phyloP scores from a whole-genome alignment of 345 rosid genomes.

The Hibiscus mutabilis region DNA sequence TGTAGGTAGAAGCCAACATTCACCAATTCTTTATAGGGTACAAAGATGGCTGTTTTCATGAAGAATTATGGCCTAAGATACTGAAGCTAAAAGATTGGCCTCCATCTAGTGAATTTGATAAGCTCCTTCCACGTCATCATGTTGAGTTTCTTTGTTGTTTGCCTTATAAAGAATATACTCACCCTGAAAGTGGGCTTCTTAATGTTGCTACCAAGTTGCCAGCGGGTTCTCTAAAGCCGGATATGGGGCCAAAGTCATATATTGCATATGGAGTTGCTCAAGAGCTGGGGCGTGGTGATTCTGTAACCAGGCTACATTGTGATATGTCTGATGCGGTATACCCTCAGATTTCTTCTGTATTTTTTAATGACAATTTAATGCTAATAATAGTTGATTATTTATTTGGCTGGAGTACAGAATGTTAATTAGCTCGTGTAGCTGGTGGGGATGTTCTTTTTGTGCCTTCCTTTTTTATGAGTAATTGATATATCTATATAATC shows the following conservation, averaged over 20 bases:
- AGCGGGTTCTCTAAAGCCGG: slow-evolving; percentile 30
- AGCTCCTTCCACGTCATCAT: slow-evolving; percentile 45
- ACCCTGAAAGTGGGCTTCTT: slow-evolving; percentile 34
- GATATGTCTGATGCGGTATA: slow-evolving; percentile 63
- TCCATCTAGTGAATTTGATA: slow-evolving; percentile 37
- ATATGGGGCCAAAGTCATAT: slow-evolving; percentile 59
- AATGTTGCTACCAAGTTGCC: slow-evolving; percentile 46
- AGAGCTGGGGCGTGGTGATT: slow-evolving; percentile 66
- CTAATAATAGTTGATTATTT: background rate
- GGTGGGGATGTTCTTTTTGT: background rate
- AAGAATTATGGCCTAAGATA: slow-evolving; percentile 36
- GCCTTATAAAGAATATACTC: slow-evolving; percentile 50
- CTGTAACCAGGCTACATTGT: slow-evolving; percentile 64
- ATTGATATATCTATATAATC: background rate
- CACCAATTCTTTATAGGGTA: slow-evolving; percentile 46
- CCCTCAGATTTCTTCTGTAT: background rate
- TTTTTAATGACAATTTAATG: background rate
- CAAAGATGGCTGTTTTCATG: slow-evolving; percentile 19
- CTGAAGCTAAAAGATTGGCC: slow-evolving; percentile 70
- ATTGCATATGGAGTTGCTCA: slow-evolving; percentile 46
- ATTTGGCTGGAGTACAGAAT: background rate
- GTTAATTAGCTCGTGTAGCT: background rate
- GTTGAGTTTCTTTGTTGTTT: too few species aligned
- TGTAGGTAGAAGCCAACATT: slow-evolving; percentile 47
- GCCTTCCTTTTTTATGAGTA: background rate